A percentile compares a stretch with the other conserved stretches of the same genome.
phyloP scores from a whole-genome alignment of 768 basidiomycete species.

The Russula lepida region DNA sequence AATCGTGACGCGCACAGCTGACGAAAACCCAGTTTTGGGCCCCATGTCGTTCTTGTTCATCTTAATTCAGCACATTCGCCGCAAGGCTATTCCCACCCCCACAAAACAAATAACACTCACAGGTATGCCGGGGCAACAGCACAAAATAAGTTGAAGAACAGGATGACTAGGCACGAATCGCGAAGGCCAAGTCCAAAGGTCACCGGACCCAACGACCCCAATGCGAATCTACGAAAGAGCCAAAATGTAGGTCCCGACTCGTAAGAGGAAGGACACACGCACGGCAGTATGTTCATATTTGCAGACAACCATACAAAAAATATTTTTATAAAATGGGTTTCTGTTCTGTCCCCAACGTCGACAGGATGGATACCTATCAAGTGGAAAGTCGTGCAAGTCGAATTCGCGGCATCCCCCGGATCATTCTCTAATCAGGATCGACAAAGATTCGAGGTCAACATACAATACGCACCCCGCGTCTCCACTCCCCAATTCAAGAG shows the following conservation, averaged over 20 bases:
- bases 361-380: slow-evolving; percentile 31
- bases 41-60: slow-evolving; percentile 48
- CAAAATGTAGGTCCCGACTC: neutral
- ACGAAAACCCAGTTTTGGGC: slow-evolving; percentile 69
- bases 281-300: slow-evolving; percentile 37
- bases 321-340: slow-evolving; percentile 33
- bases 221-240: slow-evolving; percentile 31
- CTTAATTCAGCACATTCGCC: neutral
- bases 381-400: neutral
- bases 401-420: neutral
- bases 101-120: slow-evolving; percentile 23
- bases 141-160: slow-evolving; percentile 39
- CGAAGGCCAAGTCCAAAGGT: slow-evolving; percentile 36
- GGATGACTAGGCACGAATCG: slow-evolving; percentile 38
- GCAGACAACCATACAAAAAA: slow-evolving; percentile 37
- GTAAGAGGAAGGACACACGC: neutral
- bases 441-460: neutral
- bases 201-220: slow-evolving; percentile 40
- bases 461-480: slow-evolving; percentile 25
- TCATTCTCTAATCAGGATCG: neutral
- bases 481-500: slow-evolving; percentile 30
- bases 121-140: slow-evolving; percentile 37
- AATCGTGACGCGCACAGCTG: slow-evolving; percentile 74
- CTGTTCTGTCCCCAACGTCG: slow-evolving; percentile 27
- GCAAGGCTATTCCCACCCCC: neutral